A percentile compares a stretch with the other conserved stretches of the same genome.
These are phyloP conservation scores for Dichomitus squalens DNA, from an alignment of 1,284 basidiomycete genomes.

Conservation along the genomic window DNA sequence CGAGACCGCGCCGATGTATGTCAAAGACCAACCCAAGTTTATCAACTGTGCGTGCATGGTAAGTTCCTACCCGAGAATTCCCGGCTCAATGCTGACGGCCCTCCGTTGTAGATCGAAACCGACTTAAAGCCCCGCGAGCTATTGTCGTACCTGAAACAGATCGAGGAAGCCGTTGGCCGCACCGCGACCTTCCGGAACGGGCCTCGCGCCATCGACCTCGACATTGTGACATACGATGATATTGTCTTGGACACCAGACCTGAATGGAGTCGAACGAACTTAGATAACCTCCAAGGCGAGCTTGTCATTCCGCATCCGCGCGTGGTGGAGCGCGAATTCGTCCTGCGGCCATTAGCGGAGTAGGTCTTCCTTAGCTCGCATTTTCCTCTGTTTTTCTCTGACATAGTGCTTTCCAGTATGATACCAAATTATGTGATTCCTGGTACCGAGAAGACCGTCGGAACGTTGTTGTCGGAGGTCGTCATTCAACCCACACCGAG, in stretches of 20 bases:
- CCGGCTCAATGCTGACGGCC: neutral
- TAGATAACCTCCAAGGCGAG: constrained; percentile 61
- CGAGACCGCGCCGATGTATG: constrained; percentile 95
- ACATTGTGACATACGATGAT: constrained; percentile 84
- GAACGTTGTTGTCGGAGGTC: constrained; percentile 47
- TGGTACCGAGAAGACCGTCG: constrained; percentile 46
- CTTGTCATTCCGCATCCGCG: constrained; percentile 86
- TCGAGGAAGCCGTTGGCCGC: constrained; percentile 83
- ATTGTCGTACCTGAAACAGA: constrained; percentile 70
- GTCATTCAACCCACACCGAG: constrained; percentile 34
- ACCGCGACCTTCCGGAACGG: constrained; percentile 84
- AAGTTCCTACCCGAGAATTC: constrained; percentile 28
- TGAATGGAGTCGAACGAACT: constrained; percentile 35
- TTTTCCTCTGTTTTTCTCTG: neutral
- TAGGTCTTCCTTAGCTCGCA: constrained; percentile 41
- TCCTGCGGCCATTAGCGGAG: constrained; percentile 88
- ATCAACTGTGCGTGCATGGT: constrained; percentile 92
- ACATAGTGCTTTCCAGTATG: constrained; percentile 49
- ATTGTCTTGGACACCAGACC: constrained; percentile 61
- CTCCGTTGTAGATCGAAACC: constrained; percentile 65
- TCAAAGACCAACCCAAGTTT: constrained; percentile 87
- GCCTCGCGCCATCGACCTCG: constrained; percentile 90
- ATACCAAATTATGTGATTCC: constrained; percentile 75
- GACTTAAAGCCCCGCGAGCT: constrained; percentile 66
- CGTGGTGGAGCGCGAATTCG: constrained; percentile 87